These are phyloP conservation scores for Ganoderma lingzhi DNA, from an alignment of 1,284 basidiomycete species.

Conservation along the genomic window DNA sequence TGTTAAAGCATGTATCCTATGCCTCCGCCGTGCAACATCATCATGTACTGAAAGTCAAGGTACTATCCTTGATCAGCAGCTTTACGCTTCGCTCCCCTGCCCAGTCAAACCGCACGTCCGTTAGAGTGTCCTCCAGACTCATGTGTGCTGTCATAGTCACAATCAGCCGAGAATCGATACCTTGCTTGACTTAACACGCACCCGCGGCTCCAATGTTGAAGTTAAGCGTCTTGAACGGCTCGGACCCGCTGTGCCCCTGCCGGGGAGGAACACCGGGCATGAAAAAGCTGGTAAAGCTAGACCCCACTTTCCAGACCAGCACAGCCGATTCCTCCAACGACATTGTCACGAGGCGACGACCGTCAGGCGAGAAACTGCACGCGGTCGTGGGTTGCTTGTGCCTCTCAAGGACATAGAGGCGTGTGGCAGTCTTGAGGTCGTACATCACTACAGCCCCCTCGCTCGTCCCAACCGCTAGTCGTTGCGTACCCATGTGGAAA, in stretches of 20 bases:
- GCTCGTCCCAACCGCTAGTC: constrained; percentile 92
- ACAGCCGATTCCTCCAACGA: constrained; percentile 86
- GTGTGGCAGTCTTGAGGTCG: constrained; percentile 94
- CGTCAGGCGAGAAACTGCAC: constrained; percentile 93
- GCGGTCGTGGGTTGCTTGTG: constrained; percentile 84
- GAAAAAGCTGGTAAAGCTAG: constrained; percentile 88
- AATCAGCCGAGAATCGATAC: background rate
- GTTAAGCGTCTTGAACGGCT: constrained; percentile 85
- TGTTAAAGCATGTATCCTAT: constrained; percentile 12
- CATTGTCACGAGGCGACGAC: constrained; percentile 87
- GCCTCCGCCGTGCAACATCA: background rate
- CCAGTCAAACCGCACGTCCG: constrained; percentile 86
- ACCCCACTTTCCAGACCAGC: constrained; percentile 91
- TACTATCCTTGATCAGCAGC: constrained; percentile 82
- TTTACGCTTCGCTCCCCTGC: constrained; percentile 81
- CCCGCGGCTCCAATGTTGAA: constrained; percentile 78
- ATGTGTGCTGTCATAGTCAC: constrained; percentile 61
- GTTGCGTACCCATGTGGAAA: constrained; percentile 88
- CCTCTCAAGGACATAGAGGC: constrained; percentile 94
- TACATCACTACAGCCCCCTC: constrained; percentile 97
- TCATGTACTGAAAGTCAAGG: constrained; percentile 84
- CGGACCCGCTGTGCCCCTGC: constrained; percentile 84
- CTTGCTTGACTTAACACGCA: constrained; percentile 38
- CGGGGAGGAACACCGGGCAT: constrained; percentile 90
- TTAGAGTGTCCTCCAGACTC: constrained; percentile 74